Base-by-base conservation (phyloP, 108 stramenopile species). In the Skeletonema potamos region DNA sequence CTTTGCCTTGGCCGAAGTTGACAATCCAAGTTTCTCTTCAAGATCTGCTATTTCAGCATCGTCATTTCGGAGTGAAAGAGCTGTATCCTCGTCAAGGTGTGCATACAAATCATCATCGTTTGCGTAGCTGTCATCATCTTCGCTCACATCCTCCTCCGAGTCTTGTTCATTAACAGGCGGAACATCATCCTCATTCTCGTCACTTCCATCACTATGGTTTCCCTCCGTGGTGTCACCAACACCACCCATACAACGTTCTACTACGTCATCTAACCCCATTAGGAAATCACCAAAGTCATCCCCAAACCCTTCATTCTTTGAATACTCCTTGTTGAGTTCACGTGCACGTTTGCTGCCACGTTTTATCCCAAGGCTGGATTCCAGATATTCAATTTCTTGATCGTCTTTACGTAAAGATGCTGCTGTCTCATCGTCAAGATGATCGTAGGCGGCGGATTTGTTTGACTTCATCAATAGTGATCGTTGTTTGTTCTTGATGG, bases 211-310 rank as follows among this genome's bases (percentile, higher is more conserved):
- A 24, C 58, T 43, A 43, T 54, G 18, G 12, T 51, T 58, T 34
- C 64, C 74, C 37, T 74, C 68, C 0, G 56, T 39, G 46, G 15
- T 26, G 13, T 61, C 60, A 1, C 71, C 69, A 46, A 62, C 65
- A 32, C 62, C 73, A 54, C 62, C 74, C 22, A 78, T 78, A 55
- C 88, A 68, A 26, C 87, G 72, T 13, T 66, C 73, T 27, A 90
- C 76, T 82, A 93, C 78, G 61, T 76, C 70, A 57, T 93, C 92
- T 30, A 93, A 57, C 67, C 77, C 89, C 70, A 89, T 76, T 18
- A 92, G 55, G 62, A 90, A 93, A 24, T 89, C 84, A 24, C 92
- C 92, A 81, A 93, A 93, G 64, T 90, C 89, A 43, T 93, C 92
- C 7, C 89, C 92, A 34, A 77, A 93, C 41, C 92, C 89, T 76